Conservation (phyloP, 2,329 filamentous ascomycete genomes). For the Trichoderma polysporum region DNA sequence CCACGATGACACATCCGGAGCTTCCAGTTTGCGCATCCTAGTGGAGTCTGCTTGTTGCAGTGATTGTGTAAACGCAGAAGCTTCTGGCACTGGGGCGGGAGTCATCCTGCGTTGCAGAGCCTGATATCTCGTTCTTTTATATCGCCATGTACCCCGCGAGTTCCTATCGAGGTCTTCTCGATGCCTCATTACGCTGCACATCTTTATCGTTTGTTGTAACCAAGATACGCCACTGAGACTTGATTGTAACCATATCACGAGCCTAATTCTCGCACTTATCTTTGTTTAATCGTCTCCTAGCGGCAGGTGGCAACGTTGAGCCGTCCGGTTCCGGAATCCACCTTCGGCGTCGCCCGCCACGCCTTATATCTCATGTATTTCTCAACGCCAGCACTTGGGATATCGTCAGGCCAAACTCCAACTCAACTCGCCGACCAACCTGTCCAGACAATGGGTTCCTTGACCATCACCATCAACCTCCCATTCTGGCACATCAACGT, state of each 20-base stretch:
- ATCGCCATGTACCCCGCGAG: constrained; percentile 2
- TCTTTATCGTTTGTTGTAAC: not conserved
- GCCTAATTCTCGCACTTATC: not conserved
- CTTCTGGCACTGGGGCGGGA: not conserved
- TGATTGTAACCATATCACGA: not conserved
- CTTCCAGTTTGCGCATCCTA: constrained; percentile 7
- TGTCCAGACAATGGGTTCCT: constrained; percentile 38
- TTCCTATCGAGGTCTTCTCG: not conserved
- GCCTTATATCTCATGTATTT: not conserved
- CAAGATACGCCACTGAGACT: not conserved
- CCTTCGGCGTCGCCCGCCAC: not conserved
- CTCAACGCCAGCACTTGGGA: not conserved
- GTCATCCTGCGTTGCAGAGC: no score
- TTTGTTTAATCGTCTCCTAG: not conserved
- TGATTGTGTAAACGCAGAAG: not conserved
- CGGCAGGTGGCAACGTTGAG: constrained; percentile 5
- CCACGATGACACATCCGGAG: constrained; percentile 15
- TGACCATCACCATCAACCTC: constrained; percentile 28
- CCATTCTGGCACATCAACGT: constrained; percentile 87
- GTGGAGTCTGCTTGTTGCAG: constrained; percentile 7
- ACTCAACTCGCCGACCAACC: not conserved
- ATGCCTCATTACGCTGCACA: not conserved
- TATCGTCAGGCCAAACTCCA: not conserved
- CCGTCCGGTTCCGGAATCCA: constrained; percentile 7
- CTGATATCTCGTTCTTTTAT: not conserved